Evolutionary conservation across 1,284 basidiomycete genomes (phyloP), one percentile per base, ranked within the genome.

Genomic region (Psilocybe mexicana): DNA sequence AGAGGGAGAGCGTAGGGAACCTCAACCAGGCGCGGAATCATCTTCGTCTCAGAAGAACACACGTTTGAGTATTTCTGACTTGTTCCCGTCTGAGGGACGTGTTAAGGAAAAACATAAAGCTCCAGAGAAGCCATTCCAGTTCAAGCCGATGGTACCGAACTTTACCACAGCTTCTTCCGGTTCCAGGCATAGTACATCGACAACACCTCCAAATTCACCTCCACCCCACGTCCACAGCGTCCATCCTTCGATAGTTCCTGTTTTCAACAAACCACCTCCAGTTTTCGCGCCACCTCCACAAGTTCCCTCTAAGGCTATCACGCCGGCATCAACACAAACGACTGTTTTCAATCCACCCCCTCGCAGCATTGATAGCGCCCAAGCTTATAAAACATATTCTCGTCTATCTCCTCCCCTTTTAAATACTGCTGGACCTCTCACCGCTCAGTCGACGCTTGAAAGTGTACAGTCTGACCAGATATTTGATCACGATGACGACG

Each of bases 151-250:
- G 33, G 26, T 52, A 14, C 47, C 60, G 25, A 48, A 35, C 14
- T 49, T 55, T 38, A 25, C 24, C 12, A 60, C 55, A 28, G 45
- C 57, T 14, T 11, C 43, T 28, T 26, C 57, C 3, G 35, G 42
- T 11, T 62, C 65, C 12, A 65, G 66, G 12, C 65, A 70, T 47
- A 75, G 72, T 48, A 71, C 74, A 2, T 82, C 85, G 6, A 86
- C 83, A 14, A 87, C 86, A 8, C 85, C 86, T 42, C 80, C 84
- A 4, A 71, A 82, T 60, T 85, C 86, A 6, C 83, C 84, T 7
- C 79, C 82, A 23, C 36, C 62, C 18, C 76, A 79, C 30, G 64
- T 70, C 2, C 61, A 65, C 3, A 69, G 65, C 28, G 25, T 30
- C 42, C 76, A 80, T 62, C 64, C 61, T 33, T 67, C 72, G 26